These are phyloP conservation scores for Austroboletus eburneus DNA, from an alignment of 768 basidiomycete species.

Conservation along the genomic window DNA sequence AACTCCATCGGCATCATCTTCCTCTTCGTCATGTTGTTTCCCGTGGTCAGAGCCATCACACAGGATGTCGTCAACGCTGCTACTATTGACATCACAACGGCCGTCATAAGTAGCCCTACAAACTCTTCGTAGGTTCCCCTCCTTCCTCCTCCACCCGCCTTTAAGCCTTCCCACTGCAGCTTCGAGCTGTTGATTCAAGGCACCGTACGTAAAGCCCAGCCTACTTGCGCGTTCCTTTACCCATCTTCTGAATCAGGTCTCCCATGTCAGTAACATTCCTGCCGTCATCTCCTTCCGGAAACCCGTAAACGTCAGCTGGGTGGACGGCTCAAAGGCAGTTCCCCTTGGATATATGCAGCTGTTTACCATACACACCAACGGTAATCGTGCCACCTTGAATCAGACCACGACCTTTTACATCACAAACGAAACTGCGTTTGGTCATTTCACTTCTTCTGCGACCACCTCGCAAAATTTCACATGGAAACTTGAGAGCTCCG, in stretches of 20 bases:
- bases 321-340: slow-evolving; percentile 42
- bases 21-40: slow-evolving; percentile 65
- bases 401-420: slow-evolving; percentile 58
- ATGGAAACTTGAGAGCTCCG: slow-evolving; percentile 57
- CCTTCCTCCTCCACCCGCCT: neutral
- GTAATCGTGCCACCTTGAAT: slow-evolving; percentile 58
- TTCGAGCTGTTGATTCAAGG: slow-evolving; percentile 52
- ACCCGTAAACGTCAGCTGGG: slow-evolving; percentile 57
- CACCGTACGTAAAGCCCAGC: slow-evolving; percentile 36
- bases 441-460: slow-evolving; percentile 54
- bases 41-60: slow-evolving; percentile 61
- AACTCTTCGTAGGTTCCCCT: slow-evolving; percentile 49
- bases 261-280: slow-evolving; percentile 61
- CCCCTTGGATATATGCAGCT: slow-evolving; percentile 54
- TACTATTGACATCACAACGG: slow-evolving; percentile 49
- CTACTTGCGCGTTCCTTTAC: neutral
- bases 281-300: slow-evolving; percentile 60
- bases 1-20: slow-evolving; percentile 54
- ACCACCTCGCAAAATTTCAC: slow-evolving; percentile 67
- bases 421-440: slow-evolving; percentile 52
- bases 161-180: slow-evolving; percentile 29
- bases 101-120: slow-evolving; percentile 47
- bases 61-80: slow-evolving; percentile 59
- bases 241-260: slow-evolving; percentile 42
- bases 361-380: slow-evolving; percentile 41